Evolutionary conservation across 2,329 filamentous ascomycete genomes (phyloP).

Genomic region (Botryotinia convoluta): DNA sequence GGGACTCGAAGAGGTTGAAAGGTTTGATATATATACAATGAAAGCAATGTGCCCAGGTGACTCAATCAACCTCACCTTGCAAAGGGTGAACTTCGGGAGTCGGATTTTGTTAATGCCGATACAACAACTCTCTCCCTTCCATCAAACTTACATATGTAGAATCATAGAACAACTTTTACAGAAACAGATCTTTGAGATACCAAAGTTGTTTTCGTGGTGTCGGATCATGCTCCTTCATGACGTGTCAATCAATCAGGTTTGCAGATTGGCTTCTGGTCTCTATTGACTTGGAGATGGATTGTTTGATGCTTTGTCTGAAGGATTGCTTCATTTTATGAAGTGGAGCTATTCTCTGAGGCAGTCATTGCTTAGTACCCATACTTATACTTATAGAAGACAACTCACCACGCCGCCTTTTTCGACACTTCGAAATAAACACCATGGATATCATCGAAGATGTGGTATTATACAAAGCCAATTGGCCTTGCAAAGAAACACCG

Average conservation of each 20-base stretch:
- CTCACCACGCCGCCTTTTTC: not conserved
- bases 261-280: too few species aligned
- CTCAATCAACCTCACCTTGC: not conserved
- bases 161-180: not conserved
- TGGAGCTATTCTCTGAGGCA: not conserved
- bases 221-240: not conserved
- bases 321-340: too few species aligned
- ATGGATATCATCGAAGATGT: not conserved
- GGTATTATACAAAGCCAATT: not conserved
- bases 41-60: not conserved
- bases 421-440: not conserved
- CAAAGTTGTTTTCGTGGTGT: not conserved
- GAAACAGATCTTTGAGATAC: not conserved
- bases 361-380: not conserved
- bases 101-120: not conserved
- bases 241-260: not conserved
- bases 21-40: not conserved
- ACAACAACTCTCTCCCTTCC: not conserved
- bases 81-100: not conserved
- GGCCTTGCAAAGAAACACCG: not conserved
- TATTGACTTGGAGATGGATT: not conserved
- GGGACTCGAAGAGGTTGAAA: fast-evolving
- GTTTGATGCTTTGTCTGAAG: not conserved
- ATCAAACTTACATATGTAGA: not conserved
- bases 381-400: not conserved